Percentiles rank a stretch among this genome's conserved stretches.
These are phyloP conservation scores for Cyberlindnera xylosilytica DNA, from an alignment of 805 yeast genomes.

Conservation along the genomic window DNA sequence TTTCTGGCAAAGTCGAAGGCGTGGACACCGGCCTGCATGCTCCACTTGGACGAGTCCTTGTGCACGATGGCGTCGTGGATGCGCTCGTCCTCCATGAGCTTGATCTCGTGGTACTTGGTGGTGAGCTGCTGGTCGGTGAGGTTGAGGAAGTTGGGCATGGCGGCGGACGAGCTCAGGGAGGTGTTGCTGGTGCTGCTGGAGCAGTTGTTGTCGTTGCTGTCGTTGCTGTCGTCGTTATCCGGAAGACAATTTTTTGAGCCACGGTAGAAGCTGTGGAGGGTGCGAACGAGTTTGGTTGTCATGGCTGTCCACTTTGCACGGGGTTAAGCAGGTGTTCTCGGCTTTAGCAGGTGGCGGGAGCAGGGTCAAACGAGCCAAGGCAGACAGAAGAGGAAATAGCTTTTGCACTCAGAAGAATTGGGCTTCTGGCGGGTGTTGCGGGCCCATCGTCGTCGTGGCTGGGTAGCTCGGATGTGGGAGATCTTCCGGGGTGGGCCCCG, in stretches of 20 bases:
- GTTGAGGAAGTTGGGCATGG: neutral
- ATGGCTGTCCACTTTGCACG: neutral
- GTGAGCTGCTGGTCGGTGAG: constrained; percentile 3
- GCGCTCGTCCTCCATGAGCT: constrained; percentile 34
- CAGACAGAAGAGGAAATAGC: too few relatives aligned
- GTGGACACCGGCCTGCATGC: constrained; percentile 16
- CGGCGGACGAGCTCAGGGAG: neutral
- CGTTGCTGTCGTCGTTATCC: too few relatives aligned
- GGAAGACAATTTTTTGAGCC: too few relatives aligned
- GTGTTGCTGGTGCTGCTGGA: neutral
- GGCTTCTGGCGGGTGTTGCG: too few relatives aligned
- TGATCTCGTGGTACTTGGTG: constrained; percentile 32
- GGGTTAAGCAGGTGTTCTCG: neutral
- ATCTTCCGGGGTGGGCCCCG: too few relatives aligned
- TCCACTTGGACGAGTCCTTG: constrained; percentile 24
- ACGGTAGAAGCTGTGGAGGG: too few relatives aligned
- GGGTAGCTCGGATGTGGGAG: too few relatives aligned
- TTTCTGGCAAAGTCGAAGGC: constrained; percentile 37
- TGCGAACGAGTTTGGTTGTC: too few relatives aligned
- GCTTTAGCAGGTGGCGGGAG: neutral
- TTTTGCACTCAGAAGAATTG: too few relatives aligned
- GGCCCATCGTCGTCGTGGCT: too few relatives aligned
- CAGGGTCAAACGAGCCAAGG: too few relatives aligned
- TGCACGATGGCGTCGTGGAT: constrained; percentile 35
- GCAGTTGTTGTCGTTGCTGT: neutral